These are phyloP conservation scores for Ilyonectria destructans DNA, from an alignment of 2,329 filamentous ascomycete genomes.

Conservation along the genomic window DNA sequence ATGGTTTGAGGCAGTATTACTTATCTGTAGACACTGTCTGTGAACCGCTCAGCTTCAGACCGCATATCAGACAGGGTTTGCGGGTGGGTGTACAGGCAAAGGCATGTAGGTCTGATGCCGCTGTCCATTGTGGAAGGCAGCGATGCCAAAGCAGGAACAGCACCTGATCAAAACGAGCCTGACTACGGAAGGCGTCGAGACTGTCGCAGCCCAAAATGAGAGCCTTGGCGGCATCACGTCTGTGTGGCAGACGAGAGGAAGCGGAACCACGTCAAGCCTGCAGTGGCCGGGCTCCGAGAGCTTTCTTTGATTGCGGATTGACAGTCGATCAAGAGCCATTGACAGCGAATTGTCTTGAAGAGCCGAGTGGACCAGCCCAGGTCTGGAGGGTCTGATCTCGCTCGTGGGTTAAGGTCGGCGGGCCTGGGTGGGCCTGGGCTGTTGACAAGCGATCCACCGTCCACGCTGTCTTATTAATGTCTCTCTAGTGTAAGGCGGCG, in stretches of 20 bases:
- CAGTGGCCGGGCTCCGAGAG: neutral
- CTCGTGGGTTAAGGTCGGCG: neutral
- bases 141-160: neutral
- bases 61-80: neutral
- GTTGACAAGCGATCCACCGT: neutral
- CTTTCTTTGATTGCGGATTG: neutral
- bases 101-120: neutral
- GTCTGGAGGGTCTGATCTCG: neutral
- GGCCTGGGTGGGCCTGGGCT: conserved; percentile 19
- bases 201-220: conserved; percentile 11
- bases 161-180: neutral
- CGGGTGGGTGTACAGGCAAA: neutral
- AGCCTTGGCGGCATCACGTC: neutral
- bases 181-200: neutral
- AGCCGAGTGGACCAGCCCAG: conserved; percentile 13
- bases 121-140: neutral
- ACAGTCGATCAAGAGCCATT: conserved; percentile 17
- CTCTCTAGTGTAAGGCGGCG: neutral
- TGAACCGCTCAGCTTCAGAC: neutral
- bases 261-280: conserved; percentile 7
- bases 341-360: conserved; percentile 1
- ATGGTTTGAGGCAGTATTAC: neutral
- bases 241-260: neutral
- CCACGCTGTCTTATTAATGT: conserved; percentile 14
- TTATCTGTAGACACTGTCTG: neutral